Conservation (phyloP, 441 rosid species). For the Gossypium lobatum region DNA sequence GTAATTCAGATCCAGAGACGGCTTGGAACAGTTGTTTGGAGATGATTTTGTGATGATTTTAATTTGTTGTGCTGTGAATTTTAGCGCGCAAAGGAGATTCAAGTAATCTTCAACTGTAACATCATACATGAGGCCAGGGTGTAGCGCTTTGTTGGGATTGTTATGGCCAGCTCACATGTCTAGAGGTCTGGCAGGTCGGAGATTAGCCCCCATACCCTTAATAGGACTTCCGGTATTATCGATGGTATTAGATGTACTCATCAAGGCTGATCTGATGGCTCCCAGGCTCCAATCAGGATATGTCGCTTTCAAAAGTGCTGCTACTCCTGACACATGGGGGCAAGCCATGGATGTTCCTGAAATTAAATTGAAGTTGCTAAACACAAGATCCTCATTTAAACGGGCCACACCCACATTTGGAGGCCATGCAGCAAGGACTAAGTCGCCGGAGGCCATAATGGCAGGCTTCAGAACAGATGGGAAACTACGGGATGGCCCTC, state of each 20-base stretch:
- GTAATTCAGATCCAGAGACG: slow-evolving; percentile 35
- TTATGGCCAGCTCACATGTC: slow-evolving; percentile 42
- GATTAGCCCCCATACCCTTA: slow-evolving; percentile 16
- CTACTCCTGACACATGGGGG: slow-evolving; percentile 36
- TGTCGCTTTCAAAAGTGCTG: slow-evolving; percentile 28
- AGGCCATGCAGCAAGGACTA: slow-evolving; percentile 34
- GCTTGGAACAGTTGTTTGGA: slow-evolving; percentile 29
- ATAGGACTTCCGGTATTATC: slow-evolving; percentile 27
- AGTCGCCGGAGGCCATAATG: slow-evolving; percentile 26
- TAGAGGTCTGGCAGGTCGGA: slow-evolving; percentile 28
- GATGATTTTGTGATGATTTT: slow-evolving; percentile 31
- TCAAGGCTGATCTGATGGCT: slow-evolving; percentile 38
- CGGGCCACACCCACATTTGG: slow-evolving; percentile 2
- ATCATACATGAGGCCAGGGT: slow-evolving; percentile 39
- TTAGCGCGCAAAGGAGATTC: slow-evolving; percentile 31
- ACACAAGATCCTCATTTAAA: slow-evolving; percentile 7
- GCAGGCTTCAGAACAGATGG: slow-evolving; percentile 32
- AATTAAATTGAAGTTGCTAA: slow-evolving; percentile 27
- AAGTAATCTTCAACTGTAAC: slow-evolving; percentile 29
- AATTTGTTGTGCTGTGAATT: slow-evolving; percentile 33
- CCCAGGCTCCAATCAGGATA: slow-evolving; percentile 41
- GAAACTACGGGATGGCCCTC: slow-evolving; percentile 27
- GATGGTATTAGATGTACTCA: slow-evolving; percentile 28
- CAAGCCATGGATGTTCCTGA: slow-evolving; percentile 42
- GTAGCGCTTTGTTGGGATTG: slow-evolving; percentile 33